phyloP scores from a whole-genome alignment of 2,329 filamentous ascomycete species.

The Colletotrichum sp. region DNA sequence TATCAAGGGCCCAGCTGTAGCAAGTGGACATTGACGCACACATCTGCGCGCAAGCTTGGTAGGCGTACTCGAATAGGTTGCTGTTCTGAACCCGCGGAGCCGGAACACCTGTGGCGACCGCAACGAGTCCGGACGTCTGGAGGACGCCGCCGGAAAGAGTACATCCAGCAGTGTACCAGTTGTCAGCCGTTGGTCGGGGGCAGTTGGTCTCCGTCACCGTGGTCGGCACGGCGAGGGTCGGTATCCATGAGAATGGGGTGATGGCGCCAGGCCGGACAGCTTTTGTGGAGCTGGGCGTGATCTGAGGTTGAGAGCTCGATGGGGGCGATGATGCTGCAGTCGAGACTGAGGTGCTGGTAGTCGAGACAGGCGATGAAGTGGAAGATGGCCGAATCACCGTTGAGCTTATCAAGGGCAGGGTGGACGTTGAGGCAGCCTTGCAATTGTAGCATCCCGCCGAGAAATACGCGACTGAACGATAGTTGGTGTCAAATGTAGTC shows the following conservation, averaged over 20 bases:
- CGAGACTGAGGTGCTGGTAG: neutral
- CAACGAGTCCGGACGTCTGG: neutral
- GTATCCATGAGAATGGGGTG: neutral
- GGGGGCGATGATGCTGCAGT: neutral
- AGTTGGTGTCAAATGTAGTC: neutral
- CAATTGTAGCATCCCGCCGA: neutral
- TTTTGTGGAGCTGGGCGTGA: neutral
- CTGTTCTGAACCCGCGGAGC: neutral
- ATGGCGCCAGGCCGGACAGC: neutral
- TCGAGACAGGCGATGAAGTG: neutral
- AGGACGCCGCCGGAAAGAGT: neutral
- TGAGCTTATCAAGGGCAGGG: neutral
- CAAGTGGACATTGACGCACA: neutral
- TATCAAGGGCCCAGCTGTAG: slow-evolving; percentile 4
- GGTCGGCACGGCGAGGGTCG: neutral
- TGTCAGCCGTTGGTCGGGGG: neutral
- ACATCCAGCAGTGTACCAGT: slow-evolving; percentile 8
- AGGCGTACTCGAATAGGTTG: neutral
- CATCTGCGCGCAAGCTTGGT: slow-evolving; percentile 9
- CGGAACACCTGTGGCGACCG: neutral
- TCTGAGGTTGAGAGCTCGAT: neutral
- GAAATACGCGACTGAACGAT: neutral
- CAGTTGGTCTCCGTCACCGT: neutral
- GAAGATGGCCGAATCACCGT: neutral
- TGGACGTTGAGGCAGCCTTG: neutral